Evolutionary conservation across 306 rosid species (phyloP).

Genomic region (Hippophae rhamnoides): DNA sequence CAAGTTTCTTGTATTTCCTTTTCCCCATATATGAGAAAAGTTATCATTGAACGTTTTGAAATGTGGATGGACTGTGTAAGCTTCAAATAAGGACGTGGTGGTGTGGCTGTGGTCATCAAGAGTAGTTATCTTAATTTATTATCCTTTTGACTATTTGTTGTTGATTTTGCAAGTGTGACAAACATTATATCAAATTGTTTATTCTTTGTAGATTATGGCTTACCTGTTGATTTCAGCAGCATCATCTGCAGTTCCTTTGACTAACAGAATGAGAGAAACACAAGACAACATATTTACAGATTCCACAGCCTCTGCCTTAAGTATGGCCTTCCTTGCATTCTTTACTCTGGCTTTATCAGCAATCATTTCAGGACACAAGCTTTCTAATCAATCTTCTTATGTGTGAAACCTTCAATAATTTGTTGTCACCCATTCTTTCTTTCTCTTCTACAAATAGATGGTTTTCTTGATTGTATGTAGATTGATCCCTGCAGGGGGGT

Average conservation of each 20-base stretch:
- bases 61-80: no score
- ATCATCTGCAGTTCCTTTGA: conserved; percentile 58
- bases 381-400: conserved; percentile 38
- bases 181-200: neutral
- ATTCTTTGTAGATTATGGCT: conserved; percentile 51
- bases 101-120: no score
- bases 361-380: conserved; percentile 52
- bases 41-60: no score
- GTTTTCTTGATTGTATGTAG: neutral
- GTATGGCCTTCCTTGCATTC: conserved; percentile 67
- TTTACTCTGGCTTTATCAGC: conserved; percentile 39
- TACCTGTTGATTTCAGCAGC: conserved; percentile 68
- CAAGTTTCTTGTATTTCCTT: no score
- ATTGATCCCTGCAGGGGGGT: neutral
- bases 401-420: conserved; percentile 25
- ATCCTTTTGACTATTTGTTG: no score
- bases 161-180: no score
- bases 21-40: no score
- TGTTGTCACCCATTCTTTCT: neutral
- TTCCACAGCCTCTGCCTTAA: conserved; percentile 50
- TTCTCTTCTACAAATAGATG: neutral
- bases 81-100: no score
- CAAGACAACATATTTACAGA: conserved; percentile 61
- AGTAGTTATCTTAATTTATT: no score
- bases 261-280: conserved; percentile 54